Conservation (phyloP, 306 rosid species). For the Citrullus colocynthis region DNA sequence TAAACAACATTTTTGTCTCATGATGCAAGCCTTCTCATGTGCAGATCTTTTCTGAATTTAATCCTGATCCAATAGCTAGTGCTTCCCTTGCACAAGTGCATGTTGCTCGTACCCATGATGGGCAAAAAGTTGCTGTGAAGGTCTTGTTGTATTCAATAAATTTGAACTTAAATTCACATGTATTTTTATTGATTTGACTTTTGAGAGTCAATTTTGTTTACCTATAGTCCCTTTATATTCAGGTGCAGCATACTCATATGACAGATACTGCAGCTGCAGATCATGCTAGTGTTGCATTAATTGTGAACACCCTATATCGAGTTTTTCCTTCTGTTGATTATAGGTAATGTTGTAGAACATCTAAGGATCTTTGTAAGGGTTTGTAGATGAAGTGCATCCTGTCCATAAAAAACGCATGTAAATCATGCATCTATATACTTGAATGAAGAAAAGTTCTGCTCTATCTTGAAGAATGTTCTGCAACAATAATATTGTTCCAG, state of each 20-base stretch:
- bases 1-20: background rate
- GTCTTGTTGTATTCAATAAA: constrained; percentile 23
- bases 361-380: background rate
- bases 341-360: constrained; percentile 34
- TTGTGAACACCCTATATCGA: constrained; percentile 65
- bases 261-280: constrained; percentile 96
- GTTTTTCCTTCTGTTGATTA: constrained; percentile 85
- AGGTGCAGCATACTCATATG: constrained; percentile 96
- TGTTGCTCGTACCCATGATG: constrained; percentile 62
- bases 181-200: background rate
- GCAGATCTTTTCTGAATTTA: constrained; percentile 78
- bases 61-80: constrained; percentile 81
- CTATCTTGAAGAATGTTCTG: background rate
- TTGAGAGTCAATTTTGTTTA: constrained; percentile 13
- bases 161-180: constrained; percentile 1
- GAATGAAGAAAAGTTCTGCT: background rate
- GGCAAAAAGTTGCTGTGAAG: constrained; percentile 97
- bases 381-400: background rate
- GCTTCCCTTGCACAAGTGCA: constrained; percentile 99
- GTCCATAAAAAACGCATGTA: background rate
- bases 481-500: background rate
- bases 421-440: background rate
- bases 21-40: constrained; percentile 20
- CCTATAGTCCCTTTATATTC: constrained; percentile 19
- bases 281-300: constrained; percentile 69